Conservation (phyloP, 164 flowering plant species). For the Vitis vinifera region ASM3070453v1 NC_081809.1:4340501-4341000, state of each 20-base stretch:
- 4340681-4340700: slow-evolving; percentile 57
- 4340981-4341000: slow-evolving; percentile 48
- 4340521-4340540: too few relatives aligned
- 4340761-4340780: background rate
- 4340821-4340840: background rate
- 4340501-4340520: too few relatives aligned
- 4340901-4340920: slow-evolving; percentile 60
- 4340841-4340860: slow-evolving; percentile 31
- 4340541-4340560: too few relatives aligned
- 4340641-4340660: slow-evolving; percentile 12
- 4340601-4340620: too few relatives aligned
- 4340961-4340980: background rate
- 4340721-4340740: slow-evolving; percentile 60
- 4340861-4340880: slow-evolving; percentile 57
- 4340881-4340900: slow-evolving; percentile 75
- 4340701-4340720: slow-evolving; percentile 68
- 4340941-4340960: background rate
- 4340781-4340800: background rate
- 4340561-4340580: too few relatives aligned
- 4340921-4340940: background rate
- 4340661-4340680: slow-evolving; percentile 23
- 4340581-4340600: too few relatives aligned
- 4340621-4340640: slow-evolving; percentile 10
- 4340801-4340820: background rate
- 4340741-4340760: slow-evolving; percentile 70